A percentile compares a stretch with the other conserved stretches of the same genome.
phyloP scores from a whole-genome alignment of 805 yeast species.

The Nakazawaea molendinolei region DNA sequence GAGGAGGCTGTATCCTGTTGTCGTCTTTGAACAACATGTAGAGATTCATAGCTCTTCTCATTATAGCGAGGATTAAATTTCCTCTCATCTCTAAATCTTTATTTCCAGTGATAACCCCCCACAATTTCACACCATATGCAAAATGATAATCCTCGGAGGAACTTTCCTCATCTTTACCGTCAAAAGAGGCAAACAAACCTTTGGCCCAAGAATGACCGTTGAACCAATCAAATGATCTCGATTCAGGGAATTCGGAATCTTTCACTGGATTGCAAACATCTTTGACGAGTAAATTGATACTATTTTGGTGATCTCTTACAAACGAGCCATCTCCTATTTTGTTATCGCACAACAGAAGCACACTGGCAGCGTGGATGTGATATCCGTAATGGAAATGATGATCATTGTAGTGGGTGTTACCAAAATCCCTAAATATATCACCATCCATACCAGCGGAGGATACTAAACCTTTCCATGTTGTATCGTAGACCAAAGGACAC shows the following conservation, averaged over 20 bases:
- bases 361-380: slow-evolving; percentile 64
- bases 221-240: slow-evolving; percentile 63
- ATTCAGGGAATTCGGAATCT: slow-evolving; percentile 54
- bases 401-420: slow-evolving; percentile 65
- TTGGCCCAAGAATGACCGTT: slow-evolving; percentile 73
- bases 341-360: slow-evolving; percentile 48
- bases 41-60: slow-evolving; percentile 41
- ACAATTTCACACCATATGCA: slow-evolving; percentile 53
- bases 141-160: slow-evolving; percentile 66
- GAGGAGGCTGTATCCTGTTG: slow-evolving; percentile 45
- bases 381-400: slow-evolving; percentile 77
- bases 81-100: slow-evolving; percentile 45
- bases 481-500: slow-evolving; percentile 70
- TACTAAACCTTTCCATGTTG: slow-evolving; percentile 65
- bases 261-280: slow-evolving; percentile 54
- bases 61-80: slow-evolving; percentile 49
- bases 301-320: slow-evolving; percentile 36
- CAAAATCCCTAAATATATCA: slow-evolving; percentile 55
- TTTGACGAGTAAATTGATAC: slow-evolving; percentile 47
- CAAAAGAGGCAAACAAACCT: slow-evolving; percentile 61
- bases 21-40: slow-evolving; percentile 44
- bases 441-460: slow-evolving; percentile 54
- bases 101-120: slow-evolving; percentile 50
- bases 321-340: slow-evolving; percentile 37
- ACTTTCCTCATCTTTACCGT: slow-evolving; percentile 70